Evolutionary conservation across 2,329 filamentous ascomycete genomes (phyloP).

Genomic region (Alternaria sp.): DNA sequence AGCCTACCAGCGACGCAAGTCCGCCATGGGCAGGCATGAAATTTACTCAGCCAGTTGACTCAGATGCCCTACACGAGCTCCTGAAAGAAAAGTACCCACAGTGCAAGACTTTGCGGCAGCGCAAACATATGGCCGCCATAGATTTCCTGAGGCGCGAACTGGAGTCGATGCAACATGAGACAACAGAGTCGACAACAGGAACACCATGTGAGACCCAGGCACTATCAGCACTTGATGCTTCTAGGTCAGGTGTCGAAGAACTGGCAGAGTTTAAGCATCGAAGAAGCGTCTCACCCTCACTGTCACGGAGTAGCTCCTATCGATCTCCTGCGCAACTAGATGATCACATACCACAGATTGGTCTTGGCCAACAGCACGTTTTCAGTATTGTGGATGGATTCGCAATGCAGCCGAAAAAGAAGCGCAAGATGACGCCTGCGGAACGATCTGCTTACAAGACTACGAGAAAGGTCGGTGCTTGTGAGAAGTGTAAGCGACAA

Average conservation of each 20-base stretch:
- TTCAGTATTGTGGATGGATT: conserved; percentile 31
- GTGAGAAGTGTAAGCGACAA: conserved; percentile 29
- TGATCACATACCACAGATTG: background rate
- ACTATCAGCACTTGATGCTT: background rate
- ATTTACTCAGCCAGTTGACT: conserved; percentile 30
- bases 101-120: conserved; percentile 25
- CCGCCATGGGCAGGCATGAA: conserved; percentile 35
- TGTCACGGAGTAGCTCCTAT: background rate
- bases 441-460: conserved; percentile 33
- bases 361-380: conserved; percentile 28
- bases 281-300: background rate
- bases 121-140: conserved; percentile 37
- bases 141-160: conserved; percentile 34
- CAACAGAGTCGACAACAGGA: background rate
- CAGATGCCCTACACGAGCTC: conserved; percentile 31
- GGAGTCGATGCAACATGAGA: conserved; percentile 17
- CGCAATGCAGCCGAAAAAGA: conserved; percentile 28
- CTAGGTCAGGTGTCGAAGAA: background rate
- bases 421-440: conserved; percentile 34
- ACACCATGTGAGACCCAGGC: background rate
- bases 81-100: conserved; percentile 28
- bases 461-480: conserved; percentile 36
- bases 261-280: background rate
- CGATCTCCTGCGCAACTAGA: background rate
- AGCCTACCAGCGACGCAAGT: conserved; percentile 26